Evolutionary conservation across 2,329 filamentous ascomycete genomes (phyloP).

Genomic region (Sarocladium kiliense): DNA sequence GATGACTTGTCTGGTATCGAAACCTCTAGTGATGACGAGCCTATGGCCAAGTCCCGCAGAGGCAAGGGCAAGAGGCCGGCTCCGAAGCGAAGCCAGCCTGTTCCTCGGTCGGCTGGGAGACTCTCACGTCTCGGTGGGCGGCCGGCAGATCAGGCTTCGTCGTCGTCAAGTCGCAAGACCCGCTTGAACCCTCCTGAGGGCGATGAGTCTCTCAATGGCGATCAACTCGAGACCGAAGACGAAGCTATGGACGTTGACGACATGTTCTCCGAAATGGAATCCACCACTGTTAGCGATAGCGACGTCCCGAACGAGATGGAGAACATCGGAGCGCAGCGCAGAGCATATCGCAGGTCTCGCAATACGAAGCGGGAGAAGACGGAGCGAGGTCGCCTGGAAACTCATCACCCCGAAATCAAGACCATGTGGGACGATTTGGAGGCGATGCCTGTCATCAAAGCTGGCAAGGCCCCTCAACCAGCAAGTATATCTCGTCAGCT

Average conservation of each 20-base stretch:
- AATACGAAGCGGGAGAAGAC: slow-evolving; percentile 24
- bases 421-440: slow-evolving; percentile 83
- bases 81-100: neutral
- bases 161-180: neutral
- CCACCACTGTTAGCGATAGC: slow-evolving; percentile 18
- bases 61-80: slow-evolving; percentile 13
- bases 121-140: neutral
- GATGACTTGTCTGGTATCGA: slow-evolving; percentile 14
- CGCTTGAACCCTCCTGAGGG: neutral
- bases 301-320: slow-evolving; percentile 11
- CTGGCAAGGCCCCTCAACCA: slow-evolving; percentile 46
- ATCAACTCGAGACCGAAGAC: neutral
- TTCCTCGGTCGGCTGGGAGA: neutral
- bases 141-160: neutral
- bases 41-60: slow-evolving; percentile 15
- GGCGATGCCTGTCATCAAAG: slow-evolving; percentile 60
- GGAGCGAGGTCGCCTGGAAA: slow-evolving; percentile 64
- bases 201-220: neutral
- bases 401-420: slow-evolving; percentile 69
- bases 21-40: slow-evolving; percentile 24
- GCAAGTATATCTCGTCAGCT: slow-evolving; percentile 72
- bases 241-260: neutral
- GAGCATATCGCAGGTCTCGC: slow-evolving; percentile 24
- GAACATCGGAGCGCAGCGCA: slow-evolving; percentile 19
- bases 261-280: neutral